Conservation (phyloP, 2,329 filamentous ascomycete genomes). For the Colletotrichum magnum region DNA sequence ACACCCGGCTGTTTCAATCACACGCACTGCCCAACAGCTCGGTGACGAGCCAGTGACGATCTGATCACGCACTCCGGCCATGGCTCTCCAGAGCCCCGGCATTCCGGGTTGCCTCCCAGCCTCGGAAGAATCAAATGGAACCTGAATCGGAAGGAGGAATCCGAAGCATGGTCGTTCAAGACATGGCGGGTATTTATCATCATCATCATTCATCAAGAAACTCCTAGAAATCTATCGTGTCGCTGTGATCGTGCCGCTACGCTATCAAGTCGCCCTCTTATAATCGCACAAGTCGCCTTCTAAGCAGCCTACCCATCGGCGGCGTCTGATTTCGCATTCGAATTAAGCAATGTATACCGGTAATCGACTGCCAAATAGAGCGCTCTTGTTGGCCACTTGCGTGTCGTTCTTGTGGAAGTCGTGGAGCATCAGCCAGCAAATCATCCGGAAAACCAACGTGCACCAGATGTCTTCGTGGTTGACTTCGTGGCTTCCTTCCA, state of each 20-base stretch:
- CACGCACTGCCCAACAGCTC: neutral
- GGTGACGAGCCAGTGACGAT: constrained; percentile 23
- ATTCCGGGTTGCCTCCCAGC: constrained; percentile 17
- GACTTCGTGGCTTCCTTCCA: neutral
- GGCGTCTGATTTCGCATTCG: no score
- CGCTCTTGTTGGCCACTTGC: constrained; percentile 64
- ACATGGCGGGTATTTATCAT: neutral
- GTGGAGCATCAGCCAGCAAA: constrained; percentile 71
- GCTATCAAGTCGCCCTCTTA: neutral
- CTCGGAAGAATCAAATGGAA: neutral
- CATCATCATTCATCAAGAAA: neutral
- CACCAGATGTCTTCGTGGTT: constrained; percentile 66
- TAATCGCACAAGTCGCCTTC: no score
- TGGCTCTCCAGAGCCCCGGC: constrained; percentile 4
- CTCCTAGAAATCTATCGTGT: neutral
- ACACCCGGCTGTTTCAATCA: neutral
- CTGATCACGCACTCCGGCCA: constrained; percentile 4
- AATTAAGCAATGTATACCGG: constrained; percentile 65
- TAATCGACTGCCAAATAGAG: constrained; percentile 67
- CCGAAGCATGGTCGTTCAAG: no score
- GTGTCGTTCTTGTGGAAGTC: constrained; percentile 69
- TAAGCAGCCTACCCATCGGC: no score
- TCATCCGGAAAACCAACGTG: constrained; percentile 68
- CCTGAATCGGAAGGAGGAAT: no score
- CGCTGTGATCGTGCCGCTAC: neutral